phyloP scores from a whole-genome alignment of 495 filamentous ascomycete genomes.

The Cercophora samala region DNA sequence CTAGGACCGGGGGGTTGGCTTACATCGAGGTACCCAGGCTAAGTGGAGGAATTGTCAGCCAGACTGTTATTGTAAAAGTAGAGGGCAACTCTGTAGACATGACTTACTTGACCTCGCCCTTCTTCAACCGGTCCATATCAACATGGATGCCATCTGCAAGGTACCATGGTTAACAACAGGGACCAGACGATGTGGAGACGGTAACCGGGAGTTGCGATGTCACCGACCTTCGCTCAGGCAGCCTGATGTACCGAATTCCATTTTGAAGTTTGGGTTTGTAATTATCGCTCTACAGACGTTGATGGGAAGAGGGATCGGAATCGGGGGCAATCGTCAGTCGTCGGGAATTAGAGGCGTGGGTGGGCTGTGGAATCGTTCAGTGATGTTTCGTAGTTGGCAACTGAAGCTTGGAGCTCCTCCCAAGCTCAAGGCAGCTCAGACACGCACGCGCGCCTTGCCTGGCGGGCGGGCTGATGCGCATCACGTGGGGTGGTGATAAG shows the following conservation, averaged over 20 bases:
- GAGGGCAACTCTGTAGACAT: background rate
- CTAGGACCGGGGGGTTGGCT: slow-evolving; percentile 37
- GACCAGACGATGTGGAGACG: slow-evolving; percentile 10
- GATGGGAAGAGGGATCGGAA: background rate
- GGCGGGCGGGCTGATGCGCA: slow-evolving; percentile 9
- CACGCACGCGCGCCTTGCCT: slow-evolving; percentile 34
- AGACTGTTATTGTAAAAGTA: background rate
- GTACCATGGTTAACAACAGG: slow-evolving; percentile 21
- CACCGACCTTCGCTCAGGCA: slow-evolving; percentile 66
- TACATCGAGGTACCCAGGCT: slow-evolving; percentile 98
- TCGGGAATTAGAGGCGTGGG: slow-evolving; percentile 7
- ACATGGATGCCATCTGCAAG: slow-evolving; percentile 92
- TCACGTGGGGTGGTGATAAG: slow-evolving; percentile 28
- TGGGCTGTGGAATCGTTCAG: slow-evolving; percentile 15
- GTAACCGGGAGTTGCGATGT: slow-evolving; percentile 15
- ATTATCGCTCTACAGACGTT: slow-evolving; percentile 13
- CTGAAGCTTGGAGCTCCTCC: slow-evolving; percentile 27
- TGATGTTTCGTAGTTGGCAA: slow-evolving; percentile 22
- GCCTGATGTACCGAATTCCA: slow-evolving; percentile 64
- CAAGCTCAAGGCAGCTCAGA: slow-evolving; percentile 51
- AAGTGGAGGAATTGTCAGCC: slow-evolving; percentile 25
- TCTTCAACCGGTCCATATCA: slow-evolving; percentile 81
- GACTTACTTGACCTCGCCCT: slow-evolving; percentile 67
- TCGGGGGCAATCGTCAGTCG: background rate
- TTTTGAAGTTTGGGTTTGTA: slow-evolving; percentile 23